Conservation (phyloP, 2,329 filamentous ascomycete genomes). For the Thermoascus crustaceus region DNA sequence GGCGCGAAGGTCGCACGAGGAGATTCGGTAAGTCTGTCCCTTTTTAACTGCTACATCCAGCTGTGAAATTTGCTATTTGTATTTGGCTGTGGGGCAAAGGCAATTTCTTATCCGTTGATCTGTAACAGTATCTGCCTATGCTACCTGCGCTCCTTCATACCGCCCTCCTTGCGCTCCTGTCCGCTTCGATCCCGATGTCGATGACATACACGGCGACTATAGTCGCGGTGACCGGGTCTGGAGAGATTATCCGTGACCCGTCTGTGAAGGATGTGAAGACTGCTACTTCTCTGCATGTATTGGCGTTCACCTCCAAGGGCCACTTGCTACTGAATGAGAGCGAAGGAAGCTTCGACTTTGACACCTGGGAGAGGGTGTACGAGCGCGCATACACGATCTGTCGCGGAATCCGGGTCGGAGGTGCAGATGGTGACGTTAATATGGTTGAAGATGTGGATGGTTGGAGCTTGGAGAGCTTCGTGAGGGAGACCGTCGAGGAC, state of each 20-base stretch:
- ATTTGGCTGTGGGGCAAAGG: no score
- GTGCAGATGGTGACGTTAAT: constrained; percentile 36
- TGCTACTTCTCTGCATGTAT: constrained; percentile 68
- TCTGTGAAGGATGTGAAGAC: constrained; percentile 53
- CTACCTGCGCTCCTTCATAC: constrained; percentile 79
- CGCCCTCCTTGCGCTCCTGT: constrained; percentile 67
- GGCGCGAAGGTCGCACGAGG: constrained; percentile 25
- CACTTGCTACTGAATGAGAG: constrained; percentile 73
- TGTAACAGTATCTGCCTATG: constrained; percentile 67
- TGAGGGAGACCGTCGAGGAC: constrained; percentile 53
- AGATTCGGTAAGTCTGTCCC: constrained; percentile 26
- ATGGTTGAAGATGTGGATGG: constrained; percentile 34
- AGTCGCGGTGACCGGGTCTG: constrained; percentile 47
- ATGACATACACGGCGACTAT: constrained; percentile 60
- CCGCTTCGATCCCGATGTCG: constrained; percentile 72
- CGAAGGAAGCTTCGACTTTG: constrained; percentile 66
- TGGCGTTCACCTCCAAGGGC: constrained; percentile 68
- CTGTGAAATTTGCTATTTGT: no score
- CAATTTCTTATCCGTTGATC: no score
- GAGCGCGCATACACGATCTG: constrained; percentile 60
- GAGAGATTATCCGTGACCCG: constrained; percentile 50
- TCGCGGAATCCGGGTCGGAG: constrained; percentile 37
- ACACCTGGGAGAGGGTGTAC: constrained; percentile 66
- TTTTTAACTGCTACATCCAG: background rate
- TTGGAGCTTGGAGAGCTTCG: constrained; percentile 49